Evolutionary conservation across 805 yeast genomes (phyloP).

Genomic region (Allodekkera sacchari): DNA sequence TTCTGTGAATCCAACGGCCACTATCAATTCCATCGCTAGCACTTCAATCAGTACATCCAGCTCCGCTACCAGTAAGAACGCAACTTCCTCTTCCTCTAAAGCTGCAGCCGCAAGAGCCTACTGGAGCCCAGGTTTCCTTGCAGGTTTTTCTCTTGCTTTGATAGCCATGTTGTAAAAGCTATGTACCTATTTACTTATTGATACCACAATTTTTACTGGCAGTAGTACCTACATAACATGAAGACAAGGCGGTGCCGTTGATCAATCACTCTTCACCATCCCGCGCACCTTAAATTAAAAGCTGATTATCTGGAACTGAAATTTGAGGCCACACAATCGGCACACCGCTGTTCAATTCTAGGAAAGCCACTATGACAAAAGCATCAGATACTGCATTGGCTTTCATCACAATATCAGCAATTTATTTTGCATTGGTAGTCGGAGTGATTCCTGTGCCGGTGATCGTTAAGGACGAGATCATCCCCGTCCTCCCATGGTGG

Average conservation of each 20-base stretch:
- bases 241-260: too few relatives aligned
- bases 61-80: slow-evolving; percentile 12
- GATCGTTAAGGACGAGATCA: slow-evolving; percentile 40
- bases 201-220: not conserved
- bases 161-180: slow-evolving; percentile 29
- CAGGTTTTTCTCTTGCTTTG: slow-evolving; percentile 27
- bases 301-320: too few relatives aligned
- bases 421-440: slow-evolving; percentile 42
- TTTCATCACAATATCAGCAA: slow-evolving; percentile 36
- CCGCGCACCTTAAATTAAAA: too few relatives aligned
- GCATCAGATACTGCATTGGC: slow-evolving; percentile 52
- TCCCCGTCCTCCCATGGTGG: slow-evolving; percentile 69
- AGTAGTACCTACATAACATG: too few relatives aligned
- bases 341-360: too few relatives aligned
- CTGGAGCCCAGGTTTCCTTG: slow-evolving; percentile 22
- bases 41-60: slow-evolving; percentile 11
- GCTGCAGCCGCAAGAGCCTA: too few relatives aligned
- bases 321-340: too few relatives aligned
- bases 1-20: slow-evolving; percentile 27
- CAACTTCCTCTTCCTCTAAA: slow-evolving; percentile 14
- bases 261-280: too few relatives aligned
- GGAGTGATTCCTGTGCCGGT: slow-evolving; percentile 49
- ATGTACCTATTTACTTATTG: slow-evolving; percentile 7
- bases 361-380: slow-evolving; percentile 64
- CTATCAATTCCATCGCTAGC: slow-evolving; percentile 24